phyloP scores from a whole-genome alignment of 2,329 filamentous ascomycete genomes.

The Phoma sp. region DNA sequence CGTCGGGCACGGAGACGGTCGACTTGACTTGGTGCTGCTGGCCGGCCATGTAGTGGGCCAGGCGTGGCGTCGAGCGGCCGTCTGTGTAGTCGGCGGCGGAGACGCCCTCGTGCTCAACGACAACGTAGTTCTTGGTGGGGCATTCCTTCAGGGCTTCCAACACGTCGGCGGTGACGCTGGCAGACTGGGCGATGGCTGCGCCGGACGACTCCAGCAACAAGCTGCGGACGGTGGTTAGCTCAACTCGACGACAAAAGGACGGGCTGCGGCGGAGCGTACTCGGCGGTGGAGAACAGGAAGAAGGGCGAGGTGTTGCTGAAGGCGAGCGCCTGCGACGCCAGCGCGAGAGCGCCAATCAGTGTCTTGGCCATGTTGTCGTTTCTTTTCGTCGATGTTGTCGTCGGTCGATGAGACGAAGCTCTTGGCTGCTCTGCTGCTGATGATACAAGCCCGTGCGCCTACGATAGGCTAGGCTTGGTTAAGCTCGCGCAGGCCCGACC shows the following conservation, averaged over 20 bases:
- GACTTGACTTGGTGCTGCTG: conserved; percentile 59
- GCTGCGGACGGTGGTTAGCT: conserved; percentile 36
- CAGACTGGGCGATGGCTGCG: conserved; percentile 50
- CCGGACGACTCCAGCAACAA: conserved; percentile 34
- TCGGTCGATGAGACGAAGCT: neutral
- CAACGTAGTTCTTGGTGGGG: conserved; percentile 75
- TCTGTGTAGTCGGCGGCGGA: conserved; percentile 70
- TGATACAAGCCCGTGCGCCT: neutral
- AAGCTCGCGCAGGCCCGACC: conserved; percentile 1
- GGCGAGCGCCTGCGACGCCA: conserved; percentile 65
- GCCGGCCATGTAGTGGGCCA: conserved; percentile 58
- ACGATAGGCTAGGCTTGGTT: neutral
- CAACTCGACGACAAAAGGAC: conserved; percentile 7
- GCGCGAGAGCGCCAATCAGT: conserved; percentile 54
- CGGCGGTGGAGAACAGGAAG: conserved; percentile 81
- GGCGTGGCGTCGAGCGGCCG: conserved; percentile 59
- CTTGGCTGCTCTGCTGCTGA: conserved; percentile 11
- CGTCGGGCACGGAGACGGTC: conserved; percentile 59
- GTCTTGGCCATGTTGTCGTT: conserved; percentile 51
- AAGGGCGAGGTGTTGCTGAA: conserved; percentile 90
- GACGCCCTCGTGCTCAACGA: conserved; percentile 78
- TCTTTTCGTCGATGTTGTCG: no score
- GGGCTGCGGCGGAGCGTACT: conserved; percentile 62
- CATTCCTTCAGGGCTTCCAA: conserved; percentile 64
- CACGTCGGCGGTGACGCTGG: conserved; percentile 52